phyloP scores from a whole-genome alignment of 108 stramenopile species.

The Discostella stelligeroides region DNA sequence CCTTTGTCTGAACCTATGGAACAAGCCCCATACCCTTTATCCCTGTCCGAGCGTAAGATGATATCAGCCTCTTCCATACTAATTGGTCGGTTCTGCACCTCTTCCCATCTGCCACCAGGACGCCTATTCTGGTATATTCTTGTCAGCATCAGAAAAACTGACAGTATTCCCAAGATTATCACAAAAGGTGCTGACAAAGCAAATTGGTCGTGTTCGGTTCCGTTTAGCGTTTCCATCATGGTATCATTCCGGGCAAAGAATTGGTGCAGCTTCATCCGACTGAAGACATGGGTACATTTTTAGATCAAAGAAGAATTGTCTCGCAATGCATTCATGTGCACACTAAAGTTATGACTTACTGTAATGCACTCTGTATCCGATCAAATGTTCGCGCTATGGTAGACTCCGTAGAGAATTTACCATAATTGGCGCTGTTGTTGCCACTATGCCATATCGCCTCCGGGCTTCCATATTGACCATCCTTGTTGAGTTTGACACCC shows the following conservation, averaged over 20 bases:
- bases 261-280: constrained; percentile 23
- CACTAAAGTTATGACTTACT: constrained; percentile 10
- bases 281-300: too few relatives aligned
- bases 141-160: neutral
- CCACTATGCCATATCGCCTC: neutral
- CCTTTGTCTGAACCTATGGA: too few relatives aligned
- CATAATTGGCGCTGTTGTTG: neutral
- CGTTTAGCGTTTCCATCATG: constrained; percentile 32
- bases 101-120: neutral
- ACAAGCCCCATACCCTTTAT: too few relatives aligned
- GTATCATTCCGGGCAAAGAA: constrained; percentile 36
- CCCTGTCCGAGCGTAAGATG: too few relatives aligned
- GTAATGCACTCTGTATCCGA: constrained; percentile 32
- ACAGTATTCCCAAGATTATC: neutral
- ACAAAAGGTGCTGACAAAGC: neutral
- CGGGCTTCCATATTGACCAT: constrained; percentile 9
- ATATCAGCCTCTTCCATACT: too few relatives aligned
- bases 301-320: too few relatives aligned
- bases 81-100: too few relatives aligned
- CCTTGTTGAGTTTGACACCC: constrained; percentile 14
- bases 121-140: neutral
- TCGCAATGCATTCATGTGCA: too few relatives aligned
- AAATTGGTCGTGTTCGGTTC: constrained; percentile 13
- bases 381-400: constrained; percentile 16
- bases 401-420: constrained; percentile 9